A percentile compares a stretch with the other conserved stretches of the same genome.
Evolutionary conservation across 2,329 filamentous ascomycete species (phyloP).

Genomic region (Ophiostoma tasmaniense): DNA sequence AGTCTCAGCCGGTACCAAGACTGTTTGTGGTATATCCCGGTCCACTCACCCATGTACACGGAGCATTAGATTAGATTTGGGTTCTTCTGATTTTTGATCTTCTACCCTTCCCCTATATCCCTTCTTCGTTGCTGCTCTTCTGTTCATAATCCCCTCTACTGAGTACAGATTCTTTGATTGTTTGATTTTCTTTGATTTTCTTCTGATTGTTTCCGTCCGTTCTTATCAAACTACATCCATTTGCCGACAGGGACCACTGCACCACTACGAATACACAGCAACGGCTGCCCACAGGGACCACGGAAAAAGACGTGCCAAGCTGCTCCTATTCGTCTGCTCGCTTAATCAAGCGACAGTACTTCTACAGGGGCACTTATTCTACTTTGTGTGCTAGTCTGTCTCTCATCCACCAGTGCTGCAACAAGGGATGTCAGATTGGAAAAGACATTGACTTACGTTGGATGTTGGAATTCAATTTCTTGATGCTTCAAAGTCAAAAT

Average conservation of each 20-base stretch:
- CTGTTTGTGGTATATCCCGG: background rate
- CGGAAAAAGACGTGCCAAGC: background rate
- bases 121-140: too few relatives aligned
- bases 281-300: background rate
- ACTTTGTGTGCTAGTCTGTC: background rate
- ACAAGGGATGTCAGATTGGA: background rate
- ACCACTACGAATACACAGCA: background rate
- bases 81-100: background rate
- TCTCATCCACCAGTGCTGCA: background rate
- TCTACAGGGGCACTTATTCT: background rate
- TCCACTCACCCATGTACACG: background rate
- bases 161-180: too few relatives aligned
- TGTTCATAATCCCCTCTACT: too few relatives aligned
- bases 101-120: background rate
- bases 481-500: too few relatives aligned
- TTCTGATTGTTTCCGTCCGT: background rate
- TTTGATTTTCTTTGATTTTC: too few relatives aligned
- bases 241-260: background rate
- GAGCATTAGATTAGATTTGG: background rate
- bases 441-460: background rate
- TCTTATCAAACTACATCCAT: background rate
- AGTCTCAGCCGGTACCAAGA: background rate
- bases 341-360: slow-evolving; percentile 13
- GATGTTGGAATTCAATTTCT: too few relatives aligned
- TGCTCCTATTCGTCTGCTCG: slow-evolving; percentile 12